Evolutionary conservation across 208 protist species (phyloP).

Genomic region (Leishmania arabica): DNA sequence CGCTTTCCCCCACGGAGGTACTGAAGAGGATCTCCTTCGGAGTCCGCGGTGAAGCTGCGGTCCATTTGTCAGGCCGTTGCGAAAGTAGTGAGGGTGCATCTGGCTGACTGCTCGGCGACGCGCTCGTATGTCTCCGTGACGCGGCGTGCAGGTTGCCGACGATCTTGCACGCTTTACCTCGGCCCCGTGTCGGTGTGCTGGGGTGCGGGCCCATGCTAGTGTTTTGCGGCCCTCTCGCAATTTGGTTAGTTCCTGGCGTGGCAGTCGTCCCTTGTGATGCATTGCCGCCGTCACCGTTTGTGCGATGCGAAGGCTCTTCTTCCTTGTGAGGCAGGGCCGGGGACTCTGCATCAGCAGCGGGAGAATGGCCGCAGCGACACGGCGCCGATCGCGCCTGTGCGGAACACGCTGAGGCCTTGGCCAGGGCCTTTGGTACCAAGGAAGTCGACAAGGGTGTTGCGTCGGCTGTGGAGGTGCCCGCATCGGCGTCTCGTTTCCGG

Average conservation of each 20-base stretch:
- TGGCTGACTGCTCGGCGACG: neutral
- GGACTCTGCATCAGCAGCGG: neutral
- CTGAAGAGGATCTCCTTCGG: constrained; percentile 35
- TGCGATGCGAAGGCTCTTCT: neutral
- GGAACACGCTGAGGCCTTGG: neutral
- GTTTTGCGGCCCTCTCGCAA: neutral
- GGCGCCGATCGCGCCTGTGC: neutral
- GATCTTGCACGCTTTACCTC: neutral
- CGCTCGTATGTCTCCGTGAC: neutral
- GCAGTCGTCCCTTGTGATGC: neutral
- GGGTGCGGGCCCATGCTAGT: neutral
- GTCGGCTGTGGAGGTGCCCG: neutral
- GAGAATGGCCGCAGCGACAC: neutral
- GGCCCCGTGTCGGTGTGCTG: neutral
- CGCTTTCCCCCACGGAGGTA: constrained; percentile 10
- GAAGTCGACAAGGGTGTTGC: neutral
- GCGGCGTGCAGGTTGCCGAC: neutral
- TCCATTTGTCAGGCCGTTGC: neutral
- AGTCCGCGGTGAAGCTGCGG: neutral
- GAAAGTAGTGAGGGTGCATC: neutral
- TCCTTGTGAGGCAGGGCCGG: neutral
- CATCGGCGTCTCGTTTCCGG: neutral
- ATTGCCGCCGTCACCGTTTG: neutral
- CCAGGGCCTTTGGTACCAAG: neutral
- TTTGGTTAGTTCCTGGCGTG: neutral